phyloP scores from a whole-genome alignment of 805 yeast genomes.

The Barnettozyma californica region DNA sequence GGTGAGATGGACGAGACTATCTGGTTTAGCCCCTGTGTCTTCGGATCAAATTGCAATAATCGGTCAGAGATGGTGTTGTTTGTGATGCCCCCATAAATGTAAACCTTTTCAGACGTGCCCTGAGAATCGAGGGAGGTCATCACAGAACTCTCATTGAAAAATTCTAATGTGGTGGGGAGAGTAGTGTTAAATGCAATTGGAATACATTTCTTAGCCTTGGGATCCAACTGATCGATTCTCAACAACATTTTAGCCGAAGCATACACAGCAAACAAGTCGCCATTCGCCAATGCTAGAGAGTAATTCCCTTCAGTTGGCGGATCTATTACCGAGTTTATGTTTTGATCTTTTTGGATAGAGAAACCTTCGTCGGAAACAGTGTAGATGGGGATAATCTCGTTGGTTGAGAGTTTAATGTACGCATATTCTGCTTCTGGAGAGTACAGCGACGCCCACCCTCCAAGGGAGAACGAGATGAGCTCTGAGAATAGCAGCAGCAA shows the following conservation, averaged over 20 bases:
- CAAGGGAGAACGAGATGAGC: not conserved
- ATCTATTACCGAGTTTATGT: slow-evolving; percentile 1
- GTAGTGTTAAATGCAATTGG: slow-evolving; percentile 15
- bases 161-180: slow-evolving; percentile 5
- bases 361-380: not conserved
- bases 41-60: slow-evolving; percentile 39
- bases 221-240: slow-evolving; percentile 11
- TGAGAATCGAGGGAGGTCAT: slow-evolving; percentile 33
- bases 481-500: not conserved
- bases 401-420: slow-evolving; percentile 17
- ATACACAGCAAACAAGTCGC: slow-evolving; percentile 19
- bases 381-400: slow-evolving; percentile 17
- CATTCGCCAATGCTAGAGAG: slow-evolving; percentile 20
- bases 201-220: slow-evolving; percentile 11
- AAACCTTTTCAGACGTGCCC: slow-evolving; percentile 33
- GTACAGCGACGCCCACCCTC: slow-evolving; percentile 16
- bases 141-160: slow-evolving; percentile 31
- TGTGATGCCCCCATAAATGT: slow-evolving; percentile 49
- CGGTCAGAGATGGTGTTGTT: slow-evolving; percentile 32
- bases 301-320: slow-evolving; percentile 20
- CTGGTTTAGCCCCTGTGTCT: slow-evolving; percentile 29
- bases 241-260: slow-evolving; percentile 5
- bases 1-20: slow-evolving; percentile 49
- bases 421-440: slow-evolving; percentile 16
- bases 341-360: slow-evolving; percentile 2